A percentile compares a stretch with the other conserved stretches of the same genome.
Evolutionary conservation across 2,329 filamentous ascomycete species (phyloP).

Genomic region (Byssochlamys sp.): DNA sequence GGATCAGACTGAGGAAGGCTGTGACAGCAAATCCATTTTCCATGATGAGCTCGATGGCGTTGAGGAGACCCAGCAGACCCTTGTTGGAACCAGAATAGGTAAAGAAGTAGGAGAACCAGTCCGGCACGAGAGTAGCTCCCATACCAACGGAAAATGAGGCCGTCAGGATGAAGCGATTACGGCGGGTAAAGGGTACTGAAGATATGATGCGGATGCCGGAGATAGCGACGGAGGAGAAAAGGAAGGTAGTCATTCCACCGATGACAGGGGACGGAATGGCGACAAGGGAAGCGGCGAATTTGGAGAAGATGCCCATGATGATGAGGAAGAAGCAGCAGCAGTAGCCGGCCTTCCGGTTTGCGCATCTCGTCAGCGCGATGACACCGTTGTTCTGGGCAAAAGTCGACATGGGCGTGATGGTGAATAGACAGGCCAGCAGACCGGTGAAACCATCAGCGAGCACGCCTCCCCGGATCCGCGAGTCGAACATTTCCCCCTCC

Average conservation of each 20-base stretch:
- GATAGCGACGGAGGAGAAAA: constrained; percentile 57
- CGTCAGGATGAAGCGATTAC: constrained; percentile 58
- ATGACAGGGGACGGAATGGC: constrained; percentile 49
- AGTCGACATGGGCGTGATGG: constrained; percentile 58
- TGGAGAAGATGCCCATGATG: constrained; percentile 61
- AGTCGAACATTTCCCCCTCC: constrained; percentile 55
- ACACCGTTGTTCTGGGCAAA: constrained; percentile 64
- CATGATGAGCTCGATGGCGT: constrained; percentile 56
- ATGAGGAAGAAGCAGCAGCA: constrained; percentile 57
- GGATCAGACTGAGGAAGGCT: constrained; percentile 59
- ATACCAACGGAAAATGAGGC: constrained; percentile 53
- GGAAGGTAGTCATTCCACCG: constrained; percentile 50
- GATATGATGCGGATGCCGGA: constrained; percentile 58
- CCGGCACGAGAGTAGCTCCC: constrained; percentile 40
- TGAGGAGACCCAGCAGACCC: constrained; percentile 51
- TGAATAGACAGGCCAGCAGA: constrained; percentile 53
- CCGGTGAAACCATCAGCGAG: constrained; percentile 59
- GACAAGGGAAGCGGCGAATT: constrained; percentile 59
- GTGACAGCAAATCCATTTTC: constrained; percentile 55
- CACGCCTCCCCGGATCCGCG: constrained; percentile 60
- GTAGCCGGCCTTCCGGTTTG: constrained; percentile 59
- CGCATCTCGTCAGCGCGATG: constrained; percentile 58
- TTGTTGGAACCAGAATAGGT: constrained; percentile 49
- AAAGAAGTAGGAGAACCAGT: constrained; percentile 41
- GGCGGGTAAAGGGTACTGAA: constrained; percentile 52